Conservation (phyloP, 108 stramenopile species). For the Epipyxis sp. region DNA sequence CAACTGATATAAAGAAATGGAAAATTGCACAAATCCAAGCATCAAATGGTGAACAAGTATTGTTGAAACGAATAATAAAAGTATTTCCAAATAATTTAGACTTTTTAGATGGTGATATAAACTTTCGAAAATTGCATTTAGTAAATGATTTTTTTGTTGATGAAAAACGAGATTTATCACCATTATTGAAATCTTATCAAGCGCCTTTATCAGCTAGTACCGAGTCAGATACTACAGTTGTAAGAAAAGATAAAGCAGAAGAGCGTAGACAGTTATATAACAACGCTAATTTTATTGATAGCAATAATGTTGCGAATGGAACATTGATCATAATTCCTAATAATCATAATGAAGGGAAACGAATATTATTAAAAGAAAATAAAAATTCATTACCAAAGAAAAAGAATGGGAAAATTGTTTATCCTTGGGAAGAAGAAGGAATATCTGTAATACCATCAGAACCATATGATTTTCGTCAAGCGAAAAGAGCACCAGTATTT, state of each 20-base stretch:
- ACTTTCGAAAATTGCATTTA: slow-evolving; percentile 7
- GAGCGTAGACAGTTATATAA: background rate
- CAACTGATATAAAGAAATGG: slow-evolving; percentile 1
- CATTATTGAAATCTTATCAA: background rate
- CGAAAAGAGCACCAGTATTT: background rate
- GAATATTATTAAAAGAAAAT: background rate
- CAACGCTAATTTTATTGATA: too few species aligned
- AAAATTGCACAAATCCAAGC: background rate
- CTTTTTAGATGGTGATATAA: slow-evolving; percentile 12
- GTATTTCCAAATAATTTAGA: slow-evolving; percentile 8
- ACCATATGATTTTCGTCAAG: slow-evolving; percentile 3
- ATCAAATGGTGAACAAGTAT: background rate
- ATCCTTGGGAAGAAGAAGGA: slow-evolving; percentile 3
- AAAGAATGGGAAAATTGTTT: background rate
- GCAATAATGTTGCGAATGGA: background rate
- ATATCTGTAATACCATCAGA: background rate
- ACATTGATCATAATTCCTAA: background rate
- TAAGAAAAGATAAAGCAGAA: background rate
- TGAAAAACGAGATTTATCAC: slow-evolving; percentile 20
- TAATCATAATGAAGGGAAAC: background rate
- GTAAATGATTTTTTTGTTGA: slow-evolving; percentile 6
- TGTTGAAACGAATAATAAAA: slow-evolving; percentile 1
- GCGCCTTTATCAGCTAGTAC: background rate
- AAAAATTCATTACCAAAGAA: background rate
- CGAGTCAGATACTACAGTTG: background rate